A percentile compares a stretch with the other conserved stretches of the same genome.
phyloP scores from a whole-genome alignment of 768 basidiomycete genomes.

The Saitozyma sp. region DNA sequence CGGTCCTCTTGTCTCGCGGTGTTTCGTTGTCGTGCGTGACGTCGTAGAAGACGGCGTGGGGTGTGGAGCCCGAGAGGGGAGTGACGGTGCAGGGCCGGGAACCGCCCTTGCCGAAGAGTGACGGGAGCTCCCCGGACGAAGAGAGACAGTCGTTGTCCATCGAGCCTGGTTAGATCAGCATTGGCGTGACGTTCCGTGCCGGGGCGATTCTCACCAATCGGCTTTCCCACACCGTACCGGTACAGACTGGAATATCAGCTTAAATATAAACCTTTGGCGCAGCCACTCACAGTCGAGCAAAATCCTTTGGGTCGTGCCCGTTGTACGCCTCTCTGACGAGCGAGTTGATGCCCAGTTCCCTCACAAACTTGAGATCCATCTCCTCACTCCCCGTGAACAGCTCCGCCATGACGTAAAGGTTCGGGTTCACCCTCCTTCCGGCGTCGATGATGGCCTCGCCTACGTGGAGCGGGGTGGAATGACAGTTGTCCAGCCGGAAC shows the following conservation, averaged over 20 bases:
- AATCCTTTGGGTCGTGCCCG: conserved; percentile 75
- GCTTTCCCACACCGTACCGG: conserved; percentile 86
- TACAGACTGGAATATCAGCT: conserved; percentile 59
- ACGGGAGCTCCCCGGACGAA: conserved; percentile 70
- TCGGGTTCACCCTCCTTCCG: conserved; percentile 80
- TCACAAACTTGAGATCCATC: conserved; percentile 87
- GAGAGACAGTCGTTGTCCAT: conserved; percentile 90
- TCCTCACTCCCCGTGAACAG: conserved; percentile 95
- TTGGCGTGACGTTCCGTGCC: background rate
- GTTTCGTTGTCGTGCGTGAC: conserved; percentile 98
- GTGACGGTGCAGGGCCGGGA: conserved; percentile 70
- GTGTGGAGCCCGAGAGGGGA: conserved; percentile 78
- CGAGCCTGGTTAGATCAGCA: conserved; percentile 61
- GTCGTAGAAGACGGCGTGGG: conserved; percentile 93
- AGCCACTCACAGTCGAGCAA: conserved; percentile 65
- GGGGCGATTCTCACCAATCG: conserved; percentile 66
- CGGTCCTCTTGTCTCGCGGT: conserved; percentile 80
- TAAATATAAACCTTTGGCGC: background rate
- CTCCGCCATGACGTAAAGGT: conserved; percentile 96
- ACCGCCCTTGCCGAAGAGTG: conserved; percentile 80
- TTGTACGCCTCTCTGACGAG: conserved; percentile 94
- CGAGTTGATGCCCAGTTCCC: conserved; percentile 87
- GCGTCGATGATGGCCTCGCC: conserved; percentile 92
- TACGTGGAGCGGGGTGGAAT: conserved; percentile 95
- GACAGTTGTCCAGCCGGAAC: conserved; percentile 97